Evolutionary conservation across 768 basidiomycete genomes (phyloP).

Genomic region (Gautieria morchelliformis): DNA sequence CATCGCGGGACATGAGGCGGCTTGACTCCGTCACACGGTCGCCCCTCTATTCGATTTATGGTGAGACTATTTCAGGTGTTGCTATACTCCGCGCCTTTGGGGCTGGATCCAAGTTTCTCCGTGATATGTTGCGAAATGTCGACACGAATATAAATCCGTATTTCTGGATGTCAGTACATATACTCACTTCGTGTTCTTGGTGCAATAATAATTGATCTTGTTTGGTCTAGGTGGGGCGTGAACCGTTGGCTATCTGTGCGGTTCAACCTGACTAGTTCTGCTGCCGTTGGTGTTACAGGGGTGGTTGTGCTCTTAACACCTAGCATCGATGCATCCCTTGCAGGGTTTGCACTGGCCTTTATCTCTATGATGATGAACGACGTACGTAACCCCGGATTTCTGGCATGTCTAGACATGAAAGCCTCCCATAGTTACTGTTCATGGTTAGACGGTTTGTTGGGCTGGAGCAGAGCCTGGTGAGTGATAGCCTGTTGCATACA

Average conservation of each 20-base stretch:
- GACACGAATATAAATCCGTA: slow-evolving; percentile 72
- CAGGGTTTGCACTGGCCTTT: slow-evolving; percentile 83
- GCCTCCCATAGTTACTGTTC: slow-evolving; percentile 39
- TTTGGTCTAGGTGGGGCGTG: slow-evolving; percentile 34
- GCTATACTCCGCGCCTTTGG: slow-evolving; percentile 73
- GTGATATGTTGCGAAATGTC: slow-evolving; percentile 70
- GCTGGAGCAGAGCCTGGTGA: slow-evolving; percentile 86
- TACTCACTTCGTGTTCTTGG: slow-evolving; percentile 12
- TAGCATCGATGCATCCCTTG: slow-evolving; percentile 66
- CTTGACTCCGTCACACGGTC: slow-evolving; percentile 36
- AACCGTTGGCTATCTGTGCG: slow-evolving; percentile 87
- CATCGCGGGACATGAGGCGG: slow-evolving; percentile 44
- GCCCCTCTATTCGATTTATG: slow-evolving; percentile 42
- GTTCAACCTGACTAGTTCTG: slow-evolving; percentile 72
- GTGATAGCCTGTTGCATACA: slow-evolving; percentile 3
- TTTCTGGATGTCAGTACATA: slow-evolving; percentile 76
- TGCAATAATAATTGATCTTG: slow-evolving; percentile 3
- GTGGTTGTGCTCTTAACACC: slow-evolving; percentile 58
- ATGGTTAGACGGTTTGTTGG: slow-evolving; percentile 77
- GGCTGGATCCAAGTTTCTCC: slow-evolving; percentile 74
- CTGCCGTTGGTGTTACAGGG: slow-evolving; percentile 65
- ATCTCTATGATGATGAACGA: slow-evolving; percentile 58
- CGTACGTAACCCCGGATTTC: slow-evolving; percentile 24
- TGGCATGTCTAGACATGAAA: not conserved
- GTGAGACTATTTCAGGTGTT: slow-evolving; percentile 44